Evolutionary conservation across 2,329 filamentous ascomycete genomes (phyloP).

Genomic region (Penicillium sp.): DNA sequence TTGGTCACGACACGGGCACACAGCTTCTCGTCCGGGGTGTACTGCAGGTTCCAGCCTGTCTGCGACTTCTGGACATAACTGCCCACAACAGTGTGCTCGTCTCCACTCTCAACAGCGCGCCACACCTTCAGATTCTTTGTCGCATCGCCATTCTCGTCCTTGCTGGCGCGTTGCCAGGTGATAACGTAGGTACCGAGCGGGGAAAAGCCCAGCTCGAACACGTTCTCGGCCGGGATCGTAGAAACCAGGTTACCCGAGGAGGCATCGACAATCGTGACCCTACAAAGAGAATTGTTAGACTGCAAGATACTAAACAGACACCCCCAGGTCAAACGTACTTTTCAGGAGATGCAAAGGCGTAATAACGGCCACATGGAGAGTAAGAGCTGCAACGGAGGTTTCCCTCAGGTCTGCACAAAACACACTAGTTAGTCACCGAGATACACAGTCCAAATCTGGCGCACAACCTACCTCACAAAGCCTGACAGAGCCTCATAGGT

Average conservation of each 20-base stretch:
- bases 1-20: constrained; percentile 94
- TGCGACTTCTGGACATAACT: constrained; percentile 94
- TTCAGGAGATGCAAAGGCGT: constrained; percentile 89
- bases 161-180: constrained; percentile 90
- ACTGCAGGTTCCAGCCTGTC: constrained; percentile 95
- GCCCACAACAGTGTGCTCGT: constrained; percentile 71
- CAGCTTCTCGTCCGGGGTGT: constrained; percentile 87
- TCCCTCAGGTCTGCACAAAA: constrained; percentile 69
- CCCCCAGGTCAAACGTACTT: constrained; percentile 44
- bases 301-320: not conserved
- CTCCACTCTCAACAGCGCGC: constrained; percentile 69
- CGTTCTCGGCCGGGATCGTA: constrained; percentile 73
- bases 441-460: not conserved
- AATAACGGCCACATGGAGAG: constrained; percentile 92
- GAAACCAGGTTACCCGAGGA: constrained; percentile 72
- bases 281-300: constrained; percentile 28
- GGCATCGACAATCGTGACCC: constrained; percentile 81
- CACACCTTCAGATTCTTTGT: constrained; percentile 97
- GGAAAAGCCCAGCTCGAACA: constrained; percentile 94
- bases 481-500: constrained; percentile 80
- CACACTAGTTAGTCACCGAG: constrained; percentile 13
- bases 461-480: constrained; percentile 57
- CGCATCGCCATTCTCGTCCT: constrained; percentile 90
- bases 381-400: constrained; percentile 94
- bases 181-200: constrained; percentile 89